These are phyloP conservation scores for Chrysopogon serrulatus DNA, from an alignment of 176 grass and related monocot species.

Conservation along the genomic window DNA sequence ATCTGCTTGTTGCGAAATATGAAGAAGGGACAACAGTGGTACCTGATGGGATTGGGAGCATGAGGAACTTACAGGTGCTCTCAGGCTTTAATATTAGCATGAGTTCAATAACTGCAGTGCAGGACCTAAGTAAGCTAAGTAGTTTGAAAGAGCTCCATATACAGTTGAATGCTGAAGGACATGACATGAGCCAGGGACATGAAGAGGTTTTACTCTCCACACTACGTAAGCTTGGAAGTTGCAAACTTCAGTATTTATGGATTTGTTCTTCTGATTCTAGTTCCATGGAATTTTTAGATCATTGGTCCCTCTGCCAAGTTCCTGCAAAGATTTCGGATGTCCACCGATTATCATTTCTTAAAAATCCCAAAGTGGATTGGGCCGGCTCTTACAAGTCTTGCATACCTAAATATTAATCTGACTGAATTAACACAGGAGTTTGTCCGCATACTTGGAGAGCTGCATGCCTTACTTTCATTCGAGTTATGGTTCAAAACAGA, in stretches of 20 bases:
- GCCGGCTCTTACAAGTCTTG: not conserved
- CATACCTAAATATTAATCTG: not conserved
- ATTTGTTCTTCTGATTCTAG: not conserved
- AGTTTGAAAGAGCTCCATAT: not conserved
- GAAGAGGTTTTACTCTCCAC: not conserved
- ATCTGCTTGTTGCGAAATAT: not conserved
- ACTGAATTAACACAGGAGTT: not conserved
- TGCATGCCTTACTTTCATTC: not conserved
- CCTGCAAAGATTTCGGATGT: not conserved
- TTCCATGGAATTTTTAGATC: not conserved
- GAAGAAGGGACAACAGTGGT: not conserved
- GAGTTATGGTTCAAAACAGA: not conserved
- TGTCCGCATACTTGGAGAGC: not conserved
- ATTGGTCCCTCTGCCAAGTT: not conserved
- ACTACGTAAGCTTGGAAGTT: not conserved
- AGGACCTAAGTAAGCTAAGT: not conserved
- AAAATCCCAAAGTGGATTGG: not conserved
- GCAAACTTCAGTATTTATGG: not conserved
- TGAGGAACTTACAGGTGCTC: not conserved
- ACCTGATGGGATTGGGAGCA: slow-evolving; percentile 2
- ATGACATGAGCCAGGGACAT: not conserved
- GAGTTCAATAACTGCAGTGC: not conserved
- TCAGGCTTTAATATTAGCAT: not conserved
- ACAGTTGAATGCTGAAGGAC: not conserved
- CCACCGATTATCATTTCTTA: not conserved